Base-by-base conservation (phyloP, 2,329 filamentous ascomycete genomes). In the Pseudocercospora pini-densiflorae region DNA sequence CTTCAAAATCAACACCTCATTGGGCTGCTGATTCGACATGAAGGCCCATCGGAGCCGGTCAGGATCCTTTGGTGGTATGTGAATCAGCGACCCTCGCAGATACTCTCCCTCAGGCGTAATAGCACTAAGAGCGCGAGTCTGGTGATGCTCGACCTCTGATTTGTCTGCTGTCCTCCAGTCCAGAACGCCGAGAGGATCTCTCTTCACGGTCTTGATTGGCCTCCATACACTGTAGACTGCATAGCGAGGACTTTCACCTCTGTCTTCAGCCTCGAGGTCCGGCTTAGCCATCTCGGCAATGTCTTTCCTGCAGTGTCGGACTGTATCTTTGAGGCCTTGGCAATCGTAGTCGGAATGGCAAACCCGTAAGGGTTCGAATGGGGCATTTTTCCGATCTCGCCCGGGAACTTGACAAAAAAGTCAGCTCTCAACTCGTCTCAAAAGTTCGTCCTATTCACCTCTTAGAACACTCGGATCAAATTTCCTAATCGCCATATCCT, bases 111-210 rank as follows among this genome's bases (percentile, higher is more conserved):
- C 33, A 14, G 36, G 24, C 33, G 43, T 40, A n/a, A 36, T 61
- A 53, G 19, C 61, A 49, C 45, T 47, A 27, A 40, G 51, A 51
- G 43, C 45, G 21, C 45, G 49, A 45, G 16, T 49, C 21, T 54
- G 33, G 14, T 23, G 21, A 23, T 19, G 29, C 21, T 27, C 57
- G 23, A 58, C 51, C 19, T 61, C 58, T 3, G 36, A n/a, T 6
- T 61, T 36, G 33, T 63, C 61, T n/a, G 64, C 36, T 14, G 55
- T 57, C 14, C 59, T 33, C 61, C 51, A 64, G 45, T 64, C 65
- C 12, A 59, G 33, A 58, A 64, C 54, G 1, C 57, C 58, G 5
- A 67, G 29, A 29, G 61, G 61, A 58, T 67, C 65, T 19, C 65
- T 62, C 19, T 43, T 54, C 8, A 67, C 60, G 1, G 61, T 23